Base-by-base conservation (phyloP, 2,329 filamentous ascomycete genomes). In the Biscogniauxia marginata region DNA sequence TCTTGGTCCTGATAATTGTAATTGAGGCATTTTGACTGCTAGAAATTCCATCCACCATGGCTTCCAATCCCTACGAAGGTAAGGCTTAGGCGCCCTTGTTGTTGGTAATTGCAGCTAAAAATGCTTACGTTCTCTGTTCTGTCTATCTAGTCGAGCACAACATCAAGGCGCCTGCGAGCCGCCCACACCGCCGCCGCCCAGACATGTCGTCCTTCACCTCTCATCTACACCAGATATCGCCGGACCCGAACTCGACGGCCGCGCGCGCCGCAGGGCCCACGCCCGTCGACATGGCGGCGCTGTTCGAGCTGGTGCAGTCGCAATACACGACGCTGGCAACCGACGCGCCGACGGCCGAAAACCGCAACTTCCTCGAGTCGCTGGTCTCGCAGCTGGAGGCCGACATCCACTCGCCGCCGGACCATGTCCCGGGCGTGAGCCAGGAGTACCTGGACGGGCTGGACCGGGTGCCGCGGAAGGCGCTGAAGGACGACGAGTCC, bases 151-250 rank as follows among this genome's bases (percentile, higher is more conserved):
- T 88, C 69, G 85, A 88, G 70, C 85, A 88, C 75, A 83, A 83
- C 69, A 83, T 87, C 72, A 77, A 80, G 64, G 70, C 78, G 55
- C 47, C 74, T 24, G 61, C 77, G 49, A 60, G 71, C 5, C 68
- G 72, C 21, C 69, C 74, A 50, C 72, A 74, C 56, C 74, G 74
- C 49, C 76, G 77, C 8, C 83, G 85, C 44, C 81, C 82, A 59
- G 83, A 86, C 74, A 88, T 88, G 85, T 79, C 83, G 52, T 82
- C 80, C 59, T 87, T 87, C 74, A 80, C 74, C 65, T 78, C 81
- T 54, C 80, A 84, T 68, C 80, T 86, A 58, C 74, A 80, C 70
- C 78, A 80, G 60, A 75, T 87, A 67, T 71, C 74, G 60, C 64
- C 67, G n/a, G 66, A 70, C 59, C 16, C 62, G 30, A 70, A 71